Percentiles rank a stretch among this genome's conserved stretches.
phyloP scores from a whole-genome alignment of 345 rosid genomes.

The Angophora floribunda region DNA sequence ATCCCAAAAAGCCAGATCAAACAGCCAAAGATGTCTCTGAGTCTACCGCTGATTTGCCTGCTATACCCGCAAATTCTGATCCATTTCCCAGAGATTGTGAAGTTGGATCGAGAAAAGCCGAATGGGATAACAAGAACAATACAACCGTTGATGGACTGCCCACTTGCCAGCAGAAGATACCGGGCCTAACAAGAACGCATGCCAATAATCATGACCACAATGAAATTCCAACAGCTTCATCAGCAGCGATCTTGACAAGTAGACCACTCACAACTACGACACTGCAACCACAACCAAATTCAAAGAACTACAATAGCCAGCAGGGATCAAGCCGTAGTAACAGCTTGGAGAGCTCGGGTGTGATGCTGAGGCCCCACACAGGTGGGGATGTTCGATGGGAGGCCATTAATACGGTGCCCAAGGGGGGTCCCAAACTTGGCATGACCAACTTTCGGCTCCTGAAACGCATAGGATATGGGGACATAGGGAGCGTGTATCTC shows the following conservation, averaged over 20 bases:
- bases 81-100: background rate
- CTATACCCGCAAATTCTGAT: background rate
- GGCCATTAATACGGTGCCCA: constrained; percentile 47
- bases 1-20: background rate
- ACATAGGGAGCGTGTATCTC: constrained; percentile 71
- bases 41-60: background rate
- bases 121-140: background rate
- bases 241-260: background rate
- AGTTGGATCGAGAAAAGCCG: background rate
- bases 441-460: constrained; percentile 70
- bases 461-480: constrained; percentile 85
- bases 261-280: background rate
- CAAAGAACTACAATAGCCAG: background rate
- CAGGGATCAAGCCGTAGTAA: constrained; percentile 10
- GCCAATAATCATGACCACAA: background rate
- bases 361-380: constrained; percentile 65
- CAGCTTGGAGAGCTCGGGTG: constrained; percentile 59
- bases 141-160: background rate
- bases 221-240: background rate
- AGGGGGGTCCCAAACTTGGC: constrained; percentile 39
- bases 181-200: background rate
- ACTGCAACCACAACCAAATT: background rate
- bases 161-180: background rate
- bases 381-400: constrained; percentile 91
- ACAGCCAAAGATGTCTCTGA: background rate